These are phyloP conservation scores for Arthrinium phaeospermum DNA, from an alignment of 2,329 filamentous ascomycete genomes.

Conservation along the genomic window DNA sequence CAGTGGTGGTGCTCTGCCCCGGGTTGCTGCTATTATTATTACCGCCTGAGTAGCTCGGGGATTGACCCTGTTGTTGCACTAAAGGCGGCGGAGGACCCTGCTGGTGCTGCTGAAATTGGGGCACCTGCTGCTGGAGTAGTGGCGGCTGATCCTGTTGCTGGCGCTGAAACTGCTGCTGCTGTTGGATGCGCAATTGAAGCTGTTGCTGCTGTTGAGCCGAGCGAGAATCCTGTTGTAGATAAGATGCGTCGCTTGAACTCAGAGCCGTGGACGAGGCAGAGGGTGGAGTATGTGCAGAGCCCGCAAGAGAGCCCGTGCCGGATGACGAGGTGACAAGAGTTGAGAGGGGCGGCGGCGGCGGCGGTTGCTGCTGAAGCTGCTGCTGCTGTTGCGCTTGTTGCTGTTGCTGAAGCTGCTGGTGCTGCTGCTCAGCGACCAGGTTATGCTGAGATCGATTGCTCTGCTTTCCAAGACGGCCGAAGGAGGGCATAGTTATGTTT, in stretches of 20 bases:
- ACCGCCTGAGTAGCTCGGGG: constrained; percentile 18
- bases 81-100: constrained; percentile 36
- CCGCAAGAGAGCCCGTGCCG: constrained; percentile 27
- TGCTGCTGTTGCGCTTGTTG: constrained; percentile 33
- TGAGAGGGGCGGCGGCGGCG: constrained; percentile 34
- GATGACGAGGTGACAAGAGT: constrained; percentile 26
- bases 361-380: constrained; percentile 26
- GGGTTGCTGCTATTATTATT: constrained; percentile 20
- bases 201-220: constrained; percentile 30
- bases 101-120: constrained; percentile 40
- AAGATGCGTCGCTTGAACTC: constrained; percentile 56
- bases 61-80: constrained; percentile 25
- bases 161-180: constrained; percentile 32
- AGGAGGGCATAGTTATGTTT: constrained; percentile 26
- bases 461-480: constrained; percentile 29
- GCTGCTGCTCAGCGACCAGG: constrained; percentile 52
- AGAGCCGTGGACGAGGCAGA: constrained; percentile 55
- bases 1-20: constrained; percentile 1
- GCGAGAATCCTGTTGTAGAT: constrained; percentile 27
- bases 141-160: constrained; percentile 27
- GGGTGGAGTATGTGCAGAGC: constrained; percentile 41
- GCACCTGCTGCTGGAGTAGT: constrained; percentile 32
- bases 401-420: constrained; percentile 34
- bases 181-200: constrained; percentile 22
- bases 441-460: constrained; percentile 63